Percentiles rank a stretch among this genome's conserved stretches.
phyloP scores from a whole-genome alignment of 208 protist species.

The Leishmania turanica region DNA sequence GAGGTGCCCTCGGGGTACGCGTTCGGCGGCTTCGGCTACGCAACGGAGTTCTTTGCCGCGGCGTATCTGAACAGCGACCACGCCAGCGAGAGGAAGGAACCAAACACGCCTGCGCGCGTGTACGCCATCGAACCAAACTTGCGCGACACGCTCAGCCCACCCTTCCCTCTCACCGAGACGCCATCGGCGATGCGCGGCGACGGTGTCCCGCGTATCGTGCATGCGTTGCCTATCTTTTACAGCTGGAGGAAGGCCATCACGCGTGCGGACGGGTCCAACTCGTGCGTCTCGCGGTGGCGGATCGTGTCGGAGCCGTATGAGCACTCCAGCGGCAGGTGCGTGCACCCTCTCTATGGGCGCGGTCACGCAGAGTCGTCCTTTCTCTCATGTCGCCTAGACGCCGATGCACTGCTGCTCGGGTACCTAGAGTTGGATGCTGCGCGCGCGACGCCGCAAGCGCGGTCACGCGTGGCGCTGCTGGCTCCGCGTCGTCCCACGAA shows the following conservation, averaged over 20 bases:
- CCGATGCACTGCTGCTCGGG: constrained; percentile 20
- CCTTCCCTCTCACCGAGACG: not conserved
- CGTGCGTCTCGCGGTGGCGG: constrained; percentile 21
- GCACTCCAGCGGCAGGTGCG: constrained; percentile 7
- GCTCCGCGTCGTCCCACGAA: constrained; percentile 1
- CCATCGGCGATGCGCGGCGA: constrained; percentile 12
- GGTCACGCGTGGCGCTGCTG: constrained; percentile 16
- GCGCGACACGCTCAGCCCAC: constrained; percentile 1
- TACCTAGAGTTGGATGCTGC: constrained; percentile 11
- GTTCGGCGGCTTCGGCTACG: constrained; percentile 8
- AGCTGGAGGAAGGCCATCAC: constrained; percentile 14
- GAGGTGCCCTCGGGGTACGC: constrained; percentile 12
- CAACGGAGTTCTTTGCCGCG: not conserved
- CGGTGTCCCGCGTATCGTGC: not conserved
- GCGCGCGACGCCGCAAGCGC: not conserved
- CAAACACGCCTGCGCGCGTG: not conserved
- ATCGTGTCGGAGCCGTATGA: constrained; percentile 11
- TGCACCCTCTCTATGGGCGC: constrained; percentile 15
- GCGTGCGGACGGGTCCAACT: constrained; percentile 9
- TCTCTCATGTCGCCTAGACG: constrained; percentile 18
- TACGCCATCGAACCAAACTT: constrained; percentile 12
- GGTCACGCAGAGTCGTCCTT: constrained; percentile 12
- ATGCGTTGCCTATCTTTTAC: constrained; percentile 18
- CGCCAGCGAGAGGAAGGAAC: constrained; percentile 1
- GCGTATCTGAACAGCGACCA: not conserved